Conservation (phyloP, 768 basidiomycete genomes). For the Coprinopsis marcescibilis region DNA sequence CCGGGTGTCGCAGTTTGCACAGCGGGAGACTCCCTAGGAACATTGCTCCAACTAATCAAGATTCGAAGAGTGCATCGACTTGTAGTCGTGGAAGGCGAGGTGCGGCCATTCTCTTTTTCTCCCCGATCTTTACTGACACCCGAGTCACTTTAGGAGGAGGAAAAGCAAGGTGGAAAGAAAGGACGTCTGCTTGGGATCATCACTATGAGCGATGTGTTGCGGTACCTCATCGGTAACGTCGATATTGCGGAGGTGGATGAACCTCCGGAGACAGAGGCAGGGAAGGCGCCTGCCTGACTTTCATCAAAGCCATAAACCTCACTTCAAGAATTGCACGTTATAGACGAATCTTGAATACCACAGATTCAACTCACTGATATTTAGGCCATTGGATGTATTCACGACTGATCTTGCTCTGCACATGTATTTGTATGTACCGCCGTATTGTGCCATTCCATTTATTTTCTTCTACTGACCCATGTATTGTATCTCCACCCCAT, state of each 20-base stretch:
- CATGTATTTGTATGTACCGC: too few species aligned
- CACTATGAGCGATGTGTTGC: conserved; percentile 82
- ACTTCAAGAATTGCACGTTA: too few species aligned
- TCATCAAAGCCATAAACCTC: too few species aligned
- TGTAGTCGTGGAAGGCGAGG: conserved; percentile 92
- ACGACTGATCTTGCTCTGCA: too few species aligned
- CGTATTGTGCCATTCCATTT: too few species aligned
- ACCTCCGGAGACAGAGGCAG: conserved; percentile 1
- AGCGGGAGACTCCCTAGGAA: conserved; percentile 85
- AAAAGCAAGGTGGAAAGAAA: conserved; percentile 72
- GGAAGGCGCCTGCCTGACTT: too few species aligned
- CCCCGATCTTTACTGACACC: too few species aligned
- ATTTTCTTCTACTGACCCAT: too few species aligned
- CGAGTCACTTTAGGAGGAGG: conserved; percentile 84
- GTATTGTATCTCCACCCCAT: too few species aligned
- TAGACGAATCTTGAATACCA: too few species aligned
- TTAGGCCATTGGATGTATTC: too few species aligned
- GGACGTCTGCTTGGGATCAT: conserved; percentile 83
- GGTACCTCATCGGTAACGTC: conserved; percentile 71
- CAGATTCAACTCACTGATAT: too few species aligned
- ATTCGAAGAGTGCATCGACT: conserved; percentile 91
- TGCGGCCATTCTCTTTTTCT: conserved; percentile 25
- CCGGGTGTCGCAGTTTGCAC: conserved; percentile 96
- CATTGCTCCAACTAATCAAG: conserved; percentile 86
- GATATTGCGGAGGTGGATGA: conserved; percentile 37